A percentile compares a stretch with the other conserved stretches of the same genome.
phyloP scores from a whole-genome alignment of 2,329 filamentous ascomycete species.

The Dissoconium aciculare region DNA sequence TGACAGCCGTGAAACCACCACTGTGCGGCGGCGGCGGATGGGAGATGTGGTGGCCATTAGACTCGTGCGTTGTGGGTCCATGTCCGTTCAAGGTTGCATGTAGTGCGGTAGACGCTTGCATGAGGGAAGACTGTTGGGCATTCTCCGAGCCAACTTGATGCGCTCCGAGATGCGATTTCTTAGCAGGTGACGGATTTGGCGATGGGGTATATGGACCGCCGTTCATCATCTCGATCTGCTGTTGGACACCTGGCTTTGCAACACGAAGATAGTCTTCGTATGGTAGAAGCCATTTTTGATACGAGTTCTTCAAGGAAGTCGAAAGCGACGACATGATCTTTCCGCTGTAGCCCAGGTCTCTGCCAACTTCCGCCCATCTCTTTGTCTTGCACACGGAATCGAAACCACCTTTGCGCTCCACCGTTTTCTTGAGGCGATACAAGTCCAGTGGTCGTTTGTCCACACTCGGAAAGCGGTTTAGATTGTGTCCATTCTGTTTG shows the following conservation, averaged over 20 bases:
- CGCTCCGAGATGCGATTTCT: slow-evolving; percentile 34
- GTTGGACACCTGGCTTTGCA: slow-evolving; percentile 90
- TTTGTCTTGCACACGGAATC: slow-evolving; percentile 94
- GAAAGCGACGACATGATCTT: slow-evolving; percentile 99
- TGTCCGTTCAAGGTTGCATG: slow-evolving; percentile 38
- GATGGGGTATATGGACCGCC: slow-evolving; percentile 76
- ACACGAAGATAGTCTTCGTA: slow-evolving; percentile 89
- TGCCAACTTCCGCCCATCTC: slow-evolving; percentile 97
- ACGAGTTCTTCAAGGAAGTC: slow-evolving; percentile 95
- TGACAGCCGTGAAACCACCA: slow-evolving; percentile 60
- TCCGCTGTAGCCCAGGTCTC: slow-evolving; percentile 91
- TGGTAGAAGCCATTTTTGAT: slow-evolving; percentile 88
- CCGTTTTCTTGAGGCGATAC: slow-evolving; percentile 91
- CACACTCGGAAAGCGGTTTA: slow-evolving; percentile 88
- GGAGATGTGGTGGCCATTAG: slow-evolving; percentile 6
- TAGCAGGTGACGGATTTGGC: slow-evolving; percentile 61
- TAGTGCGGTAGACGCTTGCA: slow-evolving; percentile 41
- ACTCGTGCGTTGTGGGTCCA: slow-evolving; percentile 7
- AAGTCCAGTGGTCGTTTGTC: slow-evolving; percentile 94
- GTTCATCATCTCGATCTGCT: slow-evolving; percentile 84
- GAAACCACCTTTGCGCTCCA: slow-evolving; percentile 86
- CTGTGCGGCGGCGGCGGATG: slow-evolving; percentile 41
- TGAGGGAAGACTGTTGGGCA: slow-evolving; percentile 50
- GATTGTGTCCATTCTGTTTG: slow-evolving; percentile 85
- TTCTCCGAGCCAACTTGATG: slow-evolving; percentile 33